phyloP scores from a whole-genome alignment of 2,329 filamentous ascomycete species.

The Alternaria sp. region DNA sequence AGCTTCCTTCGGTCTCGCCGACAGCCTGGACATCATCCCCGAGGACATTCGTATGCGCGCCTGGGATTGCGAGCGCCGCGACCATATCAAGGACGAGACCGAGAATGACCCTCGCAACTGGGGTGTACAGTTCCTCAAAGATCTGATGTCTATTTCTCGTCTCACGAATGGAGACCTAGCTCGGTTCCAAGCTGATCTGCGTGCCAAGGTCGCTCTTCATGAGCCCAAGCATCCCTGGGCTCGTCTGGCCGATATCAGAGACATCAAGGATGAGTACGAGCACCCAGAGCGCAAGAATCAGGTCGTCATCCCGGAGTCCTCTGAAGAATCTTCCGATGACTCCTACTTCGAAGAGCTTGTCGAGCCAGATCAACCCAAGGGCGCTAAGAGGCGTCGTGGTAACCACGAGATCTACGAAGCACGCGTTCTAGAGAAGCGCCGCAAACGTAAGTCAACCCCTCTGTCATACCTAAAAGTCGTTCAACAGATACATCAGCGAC shows the following conservation, averaged over 20 bases:
- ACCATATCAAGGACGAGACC: slow-evolving; percentile 41
- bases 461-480: not conserved
- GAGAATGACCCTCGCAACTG: slow-evolving; percentile 46
- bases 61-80: slow-evolving; percentile 44
- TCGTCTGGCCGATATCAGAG: slow-evolving; percentile 38
- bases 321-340: slow-evolving; percentile 30
- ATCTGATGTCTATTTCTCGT: slow-evolving; percentile 39
- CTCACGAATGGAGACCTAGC: slow-evolving; percentile 33
- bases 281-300: slow-evolving; percentile 23
- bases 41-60: slow-evolving; percentile 46
- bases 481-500: not conserved
- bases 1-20: slow-evolving; percentile 27
- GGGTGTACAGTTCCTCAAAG: slow-evolving; percentile 47
- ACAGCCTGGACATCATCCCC: slow-evolving; percentile 38
- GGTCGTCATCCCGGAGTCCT: slow-evolving; percentile 13
- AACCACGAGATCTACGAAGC: slow-evolving; percentile 39
- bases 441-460: slow-evolving; percentile 26
- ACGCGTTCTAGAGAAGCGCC: slow-evolving; percentile 32
- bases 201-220: slow-evolving; percentile 32
- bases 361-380: slow-evolving; percentile 30
- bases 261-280: slow-evolving; percentile 38
- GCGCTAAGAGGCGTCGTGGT: slow-evolving; percentile 23
- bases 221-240: slow-evolving; percentile 40
- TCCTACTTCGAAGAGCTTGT: slow-evolving; percentile 40
- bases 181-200: slow-evolving; percentile 34